Base-by-base conservation (phyloP, 768 basidiomycete species). In the Hygrocybe coccinea region DNA sequence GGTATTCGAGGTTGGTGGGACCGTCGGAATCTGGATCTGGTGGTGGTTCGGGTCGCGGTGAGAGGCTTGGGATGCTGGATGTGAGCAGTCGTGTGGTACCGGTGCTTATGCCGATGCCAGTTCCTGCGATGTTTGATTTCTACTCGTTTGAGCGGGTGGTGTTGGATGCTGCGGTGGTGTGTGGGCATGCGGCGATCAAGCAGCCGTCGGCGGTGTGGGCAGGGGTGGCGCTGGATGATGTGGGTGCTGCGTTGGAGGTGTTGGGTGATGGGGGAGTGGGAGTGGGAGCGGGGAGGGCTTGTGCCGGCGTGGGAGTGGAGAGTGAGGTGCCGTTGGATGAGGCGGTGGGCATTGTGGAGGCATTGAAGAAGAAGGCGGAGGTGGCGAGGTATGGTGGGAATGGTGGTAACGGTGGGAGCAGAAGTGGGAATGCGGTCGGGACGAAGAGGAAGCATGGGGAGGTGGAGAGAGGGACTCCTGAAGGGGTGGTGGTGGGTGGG, bases 151-250 rank as follows among this genome's bases (percentile, higher is more conserved):
- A 79, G 14, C 78, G 84, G 57, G 72, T 81, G 12, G 67, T 91
- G 17, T 82, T 86, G 61, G 85, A 87, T 59, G 83, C 89, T 0
- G 78, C 81, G 4, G 78, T 87, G 17, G 74, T 82, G 12, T 85
- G 83, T 59, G 84, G 84, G 7, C 80, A 85, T 63, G 78, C 82
- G 7, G 80, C 79, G 53, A 74, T 87, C 51, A 76, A 76, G 62
- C 76, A 81, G 52, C 80, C 82, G 0, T 64, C 58, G 21, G 73
- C 72, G 25, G 69, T 82, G 35, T 77, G 78, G 61, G 78, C 79
- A 0, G 64, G 66, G 7, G 74, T 74, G 7, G 82, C 82, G 36
- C 51, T 65, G 56, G 69, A 68, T 25, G 69, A 68, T 57, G 66
- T 69, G 8, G 51, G 19, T 5, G 43, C 54, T 3, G 69, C 67